Evolutionary conservation across 257 asterid genomes (phyloP).

Genomic region (Euphrasia confusa): DNA sequence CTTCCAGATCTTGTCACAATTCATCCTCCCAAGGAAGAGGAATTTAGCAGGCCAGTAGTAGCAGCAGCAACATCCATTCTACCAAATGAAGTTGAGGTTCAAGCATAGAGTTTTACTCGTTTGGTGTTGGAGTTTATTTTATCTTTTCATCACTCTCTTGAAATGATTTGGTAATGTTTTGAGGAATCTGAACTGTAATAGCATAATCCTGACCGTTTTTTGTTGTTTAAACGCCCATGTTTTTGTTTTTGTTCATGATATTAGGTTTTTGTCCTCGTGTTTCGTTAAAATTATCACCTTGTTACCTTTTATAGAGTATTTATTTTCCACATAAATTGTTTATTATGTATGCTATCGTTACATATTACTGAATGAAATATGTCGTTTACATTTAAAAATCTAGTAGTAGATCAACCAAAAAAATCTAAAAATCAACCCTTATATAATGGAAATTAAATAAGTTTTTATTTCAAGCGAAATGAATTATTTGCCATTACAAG

Average conservation of each 20-base stretch:
- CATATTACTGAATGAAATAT: too few species aligned
- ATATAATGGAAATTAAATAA: too few species aligned
- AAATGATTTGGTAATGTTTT: too few species aligned
- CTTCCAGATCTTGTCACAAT: conserved; percentile 34
- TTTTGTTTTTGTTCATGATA: neutral
- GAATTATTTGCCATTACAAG: too few species aligned
- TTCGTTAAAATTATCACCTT: too few species aligned
- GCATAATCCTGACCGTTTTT: neutral
- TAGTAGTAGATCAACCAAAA: too few species aligned
- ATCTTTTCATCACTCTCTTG: neutral
- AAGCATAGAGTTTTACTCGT: neutral
- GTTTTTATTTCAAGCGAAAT: too few species aligned
- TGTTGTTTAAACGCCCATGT: neutral
- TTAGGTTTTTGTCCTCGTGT: neutral
- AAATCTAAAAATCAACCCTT: too few species aligned
- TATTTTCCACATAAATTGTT: too few species aligned
- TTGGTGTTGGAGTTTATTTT: neutral
- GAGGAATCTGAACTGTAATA: neutral
- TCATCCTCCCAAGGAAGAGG: conserved; percentile 32
- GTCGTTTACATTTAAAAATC: too few species aligned
- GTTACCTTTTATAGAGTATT: too few species aligned
- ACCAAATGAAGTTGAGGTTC: neutral
- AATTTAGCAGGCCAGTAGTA: neutral
- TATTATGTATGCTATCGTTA: too few species aligned
- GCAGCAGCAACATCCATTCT: neutral